Evolutionary conservation across 1,284 basidiomycete genomes (phyloP), one percentile per base, ranked within the genome.

Genomic region (Gomphus bonarii): DNA sequence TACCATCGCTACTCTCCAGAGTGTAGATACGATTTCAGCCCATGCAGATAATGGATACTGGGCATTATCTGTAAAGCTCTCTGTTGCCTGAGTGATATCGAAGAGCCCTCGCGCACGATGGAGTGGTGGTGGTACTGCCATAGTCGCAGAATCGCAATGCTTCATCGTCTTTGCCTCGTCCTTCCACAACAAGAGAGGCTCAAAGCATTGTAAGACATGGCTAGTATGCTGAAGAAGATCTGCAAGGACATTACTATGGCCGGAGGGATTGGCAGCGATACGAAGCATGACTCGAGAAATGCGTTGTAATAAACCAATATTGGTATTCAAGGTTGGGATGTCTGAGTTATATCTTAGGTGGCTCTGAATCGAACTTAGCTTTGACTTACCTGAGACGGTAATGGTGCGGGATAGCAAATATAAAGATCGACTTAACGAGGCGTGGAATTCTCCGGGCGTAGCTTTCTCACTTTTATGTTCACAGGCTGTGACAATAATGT

Each of bases 1-100:
- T 0, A 65, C 63, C 79, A 85, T 81, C 10, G 74, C 67, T 0
- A 74, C 70, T 25, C 76, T 72, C 82, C 84, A 88, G 3, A 90
- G 72, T 8, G 65, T 64, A 61, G 84, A 80, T 1, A 85, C 75
- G 7, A 69, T 69, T 42, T 63, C 66, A 1, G 79, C 79, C 84
- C 86, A 89, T 1, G 68, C 59, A 18, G 65, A 59, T 8, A 76
- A 61, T 0, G 64, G 54, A 54, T 68, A 62, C 16, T 2, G 18
- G 22, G 9, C 38, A 16, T 61, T 30, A 18, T 63, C 48, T 9
- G 61, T 52, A 7, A 64, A 62, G 18, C 36, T 46, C 10, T 11
- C 30, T 20, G 54, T 48, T 11, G 44, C 35, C 33, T 47, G 48
- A 16, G 35, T n/a, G 3, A 63, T 50, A 11, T 73, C 66, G 57